Evolutionary conservation across 2,329 filamentous ascomycete species (phyloP), one percentile per base, ranked within the genome.

Genomic region (Alternaria panax): DNA sequence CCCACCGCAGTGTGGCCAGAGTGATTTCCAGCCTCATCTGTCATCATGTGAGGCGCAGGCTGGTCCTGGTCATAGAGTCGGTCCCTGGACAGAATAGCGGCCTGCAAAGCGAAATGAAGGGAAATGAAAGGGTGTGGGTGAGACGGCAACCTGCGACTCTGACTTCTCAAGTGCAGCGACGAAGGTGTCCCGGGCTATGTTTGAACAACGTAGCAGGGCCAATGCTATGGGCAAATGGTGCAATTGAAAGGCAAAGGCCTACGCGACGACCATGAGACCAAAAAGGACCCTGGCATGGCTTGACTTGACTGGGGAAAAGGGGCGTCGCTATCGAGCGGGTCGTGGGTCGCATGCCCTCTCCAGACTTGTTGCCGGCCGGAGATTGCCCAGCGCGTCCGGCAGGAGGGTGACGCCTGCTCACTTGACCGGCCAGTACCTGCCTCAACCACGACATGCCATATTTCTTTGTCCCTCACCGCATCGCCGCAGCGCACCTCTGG

Each of bases 11-110:
- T 64, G 56, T 62, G 64, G 60, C 64, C 68, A 62, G 66, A 63
- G 67, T 65, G 50, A 36, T 56, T 57, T 61, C 60, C 68, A 66
- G 66, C 70, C 59, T 74, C 75, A 68, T 71, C 67, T 72, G 75
- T 76, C 69, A 68, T 71, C 64, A 63, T 55, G 60, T 60, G 65
- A 59, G 60, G 65, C 65, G 63, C 64, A 66, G 45, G 28, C 45
- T 34, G 60, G 64, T 71, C 67, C 60, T 63, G 71, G 62, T 73
- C 74, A 75, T 74, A 60, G 65, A 69, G 62, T 55, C 51, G 55
- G 61, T 53, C 34, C 61, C 54, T 59, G 66, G 64, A 68, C 60
- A 70, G 68, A 69, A 71, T 56, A 54, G 62, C 62, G 68, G 70
- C 63, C 56, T 47, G 57, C 47, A 63, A 60, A 63, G 64, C 66